Conservation (phyloP, 129 eudicot species). For the Lactuca sativa region DNA sequence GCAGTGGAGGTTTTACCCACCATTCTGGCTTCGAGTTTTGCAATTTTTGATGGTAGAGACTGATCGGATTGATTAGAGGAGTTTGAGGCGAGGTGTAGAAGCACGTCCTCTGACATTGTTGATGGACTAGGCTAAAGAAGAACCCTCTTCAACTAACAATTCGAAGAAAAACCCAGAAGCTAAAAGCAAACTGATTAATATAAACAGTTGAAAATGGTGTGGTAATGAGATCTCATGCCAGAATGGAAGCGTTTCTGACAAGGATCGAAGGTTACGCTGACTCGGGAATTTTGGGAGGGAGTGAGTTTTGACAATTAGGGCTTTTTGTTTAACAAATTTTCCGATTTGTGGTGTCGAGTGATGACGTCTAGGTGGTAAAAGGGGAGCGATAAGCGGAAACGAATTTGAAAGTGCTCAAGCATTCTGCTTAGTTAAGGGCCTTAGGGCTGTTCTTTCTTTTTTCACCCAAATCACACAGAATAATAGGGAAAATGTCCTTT, state of each 20-base stretch:
- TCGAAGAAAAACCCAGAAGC: not conserved
- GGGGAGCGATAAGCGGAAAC: constrained; percentile 11
- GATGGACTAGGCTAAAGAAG: not conserved
- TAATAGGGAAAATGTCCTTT: no score
- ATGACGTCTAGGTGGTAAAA: constrained; percentile 13
- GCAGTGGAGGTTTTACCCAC: constrained; percentile 71
- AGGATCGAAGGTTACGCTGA: constrained; percentile 24
- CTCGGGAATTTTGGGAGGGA: constrained; percentile 22
- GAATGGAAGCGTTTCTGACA: constrained; percentile 27
- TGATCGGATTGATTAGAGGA: constrained; percentile 92
- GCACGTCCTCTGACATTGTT: constrained; percentile 89
- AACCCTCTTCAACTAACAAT: constrained; percentile 8
- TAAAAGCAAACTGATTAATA: not conserved
- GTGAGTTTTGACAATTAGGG: constrained; percentile 17
- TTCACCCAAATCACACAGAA: no score
- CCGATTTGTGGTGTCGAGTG: constrained; percentile 2
- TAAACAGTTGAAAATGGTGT: constrained; percentile 10
- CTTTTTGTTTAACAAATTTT: constrained; percentile 7
- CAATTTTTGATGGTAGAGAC: constrained; percentile 72
- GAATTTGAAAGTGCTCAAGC: not conserved
- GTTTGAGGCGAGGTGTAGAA: constrained; percentile 77
- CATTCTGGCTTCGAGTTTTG: constrained; percentile 92
- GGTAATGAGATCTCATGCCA: constrained; percentile 15
- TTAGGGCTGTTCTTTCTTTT: no score
- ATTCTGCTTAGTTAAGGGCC: not conserved